A percentile compares a stretch with the other conserved stretches of the same genome.
Conservation (phyloP, 169 alveolate genomes). For the Babesia divergens region DNA sequence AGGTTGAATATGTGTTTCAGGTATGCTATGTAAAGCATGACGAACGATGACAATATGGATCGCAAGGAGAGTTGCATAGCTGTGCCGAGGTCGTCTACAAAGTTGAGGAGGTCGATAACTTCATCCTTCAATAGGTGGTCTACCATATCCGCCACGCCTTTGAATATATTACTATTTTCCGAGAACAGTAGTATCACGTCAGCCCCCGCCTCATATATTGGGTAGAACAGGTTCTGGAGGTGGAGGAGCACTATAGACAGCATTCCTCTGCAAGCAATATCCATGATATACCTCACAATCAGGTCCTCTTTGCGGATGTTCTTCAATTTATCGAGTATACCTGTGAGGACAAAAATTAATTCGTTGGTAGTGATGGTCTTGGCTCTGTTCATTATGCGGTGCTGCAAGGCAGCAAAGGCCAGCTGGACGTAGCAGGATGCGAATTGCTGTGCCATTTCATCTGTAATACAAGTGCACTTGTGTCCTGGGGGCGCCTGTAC, state of each 20-base stretch:
- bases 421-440: conserved; percentile 22
- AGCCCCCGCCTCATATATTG: conserved; percentile 27
- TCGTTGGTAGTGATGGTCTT: conserved; percentile 12
- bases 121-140: conserved; percentile 36
- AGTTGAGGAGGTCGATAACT: not conserved
- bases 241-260: conserved; percentile 22
- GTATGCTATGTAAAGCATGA: not conserved
- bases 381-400: not conserved
- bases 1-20: conserved; percentile 20
- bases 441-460: conserved; percentile 15
- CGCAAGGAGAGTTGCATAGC: conserved; percentile 12
- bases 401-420: conserved; percentile 30
- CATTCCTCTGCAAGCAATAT: conserved; percentile 35
- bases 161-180: not conserved
- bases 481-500: not conserved
- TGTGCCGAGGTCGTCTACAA: conserved; percentile 30
- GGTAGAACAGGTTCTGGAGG: conserved; percentile 43
- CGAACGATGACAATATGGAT: conserved; percentile 34
- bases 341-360: conserved; percentile 9
- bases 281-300: not conserved
- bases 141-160: not conserved
- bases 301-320: not conserved
- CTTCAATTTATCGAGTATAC: conserved; percentile 17
- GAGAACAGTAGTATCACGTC: not conserved
- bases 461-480: conserved; percentile 23